Base-by-base conservation (phyloP, 768 basidiomycete genomes). In the Wakefieldia striispora region DNA sequence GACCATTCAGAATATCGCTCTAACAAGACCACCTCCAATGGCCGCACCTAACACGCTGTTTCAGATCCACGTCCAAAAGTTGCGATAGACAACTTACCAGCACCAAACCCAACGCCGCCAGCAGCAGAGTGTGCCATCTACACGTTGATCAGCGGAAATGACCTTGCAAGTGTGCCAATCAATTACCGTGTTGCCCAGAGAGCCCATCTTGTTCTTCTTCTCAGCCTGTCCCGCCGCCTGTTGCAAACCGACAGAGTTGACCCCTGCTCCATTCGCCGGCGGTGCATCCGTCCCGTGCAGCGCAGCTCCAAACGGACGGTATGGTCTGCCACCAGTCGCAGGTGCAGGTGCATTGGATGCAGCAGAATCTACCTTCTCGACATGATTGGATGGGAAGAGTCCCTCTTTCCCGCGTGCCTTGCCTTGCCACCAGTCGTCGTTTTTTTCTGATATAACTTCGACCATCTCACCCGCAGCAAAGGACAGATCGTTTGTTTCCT, bases 391-490 rank as follows among this genome's bases (percentile, higher is more conserved):
- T 0, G 91, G 92, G 74, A 94, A 90, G 33, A 93, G 75, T 4
- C 85, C 91, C 47, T 84, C 78, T 50, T 71, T 75, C 21, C 83
- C 84, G 29, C 83, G 77, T 48, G 76, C 59, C 51, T 67, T 74
- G 23, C 92, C 91, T 8, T 77, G 80, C 91, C 90, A 95, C 92
- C 92, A 94, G 65, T 94, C 92, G 3, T 74, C 74, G 50, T 93
- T 91, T 39, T 82, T 86, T 63, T 93, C 88, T 50, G 85, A 80
- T 36, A 88, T 65, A 49, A 95, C 76, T 49, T 90, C 87, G 50
- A 95, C 79, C 39, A 82, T 72, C 60, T 94, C 92, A 4, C 90
- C 92, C 0, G 78, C 66, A 23, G 71, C 64, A 75, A 95, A 93
- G 1, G 83, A 79, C 8, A 95, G 74, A 63, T 95, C 92, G n/a